Conservation (phyloP, 2,329 filamentous ascomycete genomes). For the Eutypella sp. region DNA sequence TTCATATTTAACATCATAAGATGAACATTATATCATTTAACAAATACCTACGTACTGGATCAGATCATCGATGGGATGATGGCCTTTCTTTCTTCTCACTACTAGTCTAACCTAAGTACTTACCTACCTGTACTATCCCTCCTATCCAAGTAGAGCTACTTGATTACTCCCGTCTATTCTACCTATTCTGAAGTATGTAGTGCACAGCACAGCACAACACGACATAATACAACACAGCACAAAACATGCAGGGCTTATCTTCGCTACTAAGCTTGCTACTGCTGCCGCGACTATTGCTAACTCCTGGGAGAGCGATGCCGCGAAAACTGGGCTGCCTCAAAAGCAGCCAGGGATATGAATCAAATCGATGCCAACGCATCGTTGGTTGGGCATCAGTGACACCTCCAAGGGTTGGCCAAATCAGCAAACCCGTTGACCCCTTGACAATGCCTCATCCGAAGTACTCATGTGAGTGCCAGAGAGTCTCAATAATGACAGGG, state of each 20-base stretch:
- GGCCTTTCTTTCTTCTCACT: too few relatives aligned
- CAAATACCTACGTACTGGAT: neutral
- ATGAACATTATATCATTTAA: neutral
- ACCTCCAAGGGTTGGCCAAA: neutral
- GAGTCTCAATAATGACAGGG: neutral
- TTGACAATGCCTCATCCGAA: neutral
- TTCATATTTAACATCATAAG: neutral
- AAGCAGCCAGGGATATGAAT: neutral
- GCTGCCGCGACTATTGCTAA: too few relatives aligned
- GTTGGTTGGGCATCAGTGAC: constrained; percentile 1
- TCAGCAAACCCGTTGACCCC: neutral
- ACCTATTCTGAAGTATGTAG: too few relatives aligned
- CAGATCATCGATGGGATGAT: neutral
- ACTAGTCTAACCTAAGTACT: too few relatives aligned
- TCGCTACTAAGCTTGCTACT: too few relatives aligned
- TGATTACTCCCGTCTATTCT: too few relatives aligned
- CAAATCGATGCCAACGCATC: neutral
- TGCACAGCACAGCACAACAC: too few relatives aligned
- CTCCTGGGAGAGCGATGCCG: neutral
- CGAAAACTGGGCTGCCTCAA: neutral
- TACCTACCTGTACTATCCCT: too few relatives aligned
- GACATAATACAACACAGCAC: too few relatives aligned
- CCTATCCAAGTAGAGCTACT: too few relatives aligned
- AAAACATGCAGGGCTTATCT: too few relatives aligned
- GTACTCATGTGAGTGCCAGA: neutral